These are phyloP conservation scores for Acer saccharum DNA, from an alignment of 345 rosid genomes.

Conservation along the genomic window DNA sequence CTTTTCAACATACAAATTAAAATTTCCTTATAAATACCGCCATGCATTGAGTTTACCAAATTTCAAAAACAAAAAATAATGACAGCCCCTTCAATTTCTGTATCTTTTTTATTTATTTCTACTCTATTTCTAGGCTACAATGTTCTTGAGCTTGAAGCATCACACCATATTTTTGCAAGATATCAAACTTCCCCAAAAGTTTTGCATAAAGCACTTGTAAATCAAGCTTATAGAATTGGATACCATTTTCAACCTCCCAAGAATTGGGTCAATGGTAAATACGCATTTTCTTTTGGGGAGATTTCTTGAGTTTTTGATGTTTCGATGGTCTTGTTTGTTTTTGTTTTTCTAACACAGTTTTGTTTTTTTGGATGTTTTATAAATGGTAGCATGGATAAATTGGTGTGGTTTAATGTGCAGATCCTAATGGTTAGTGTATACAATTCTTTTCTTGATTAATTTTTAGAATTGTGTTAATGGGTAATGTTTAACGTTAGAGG, in stretches of 20 bases:
- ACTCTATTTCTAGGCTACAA: slow-evolving; percentile 38
- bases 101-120: slow-evolving; percentile 29
- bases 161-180: slow-evolving; percentile 40
- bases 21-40: not conserved
- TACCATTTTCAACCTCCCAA: slow-evolving; percentile 71
- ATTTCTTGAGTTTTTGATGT: not conserved
- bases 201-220: not conserved
- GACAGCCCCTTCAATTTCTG: slow-evolving; percentile 7
- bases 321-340: not conserved
- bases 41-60: not conserved
- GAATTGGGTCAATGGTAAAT: slow-evolving; percentile 71
- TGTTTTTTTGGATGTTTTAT: slow-evolving; percentile 1
- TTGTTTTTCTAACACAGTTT: not conserved
- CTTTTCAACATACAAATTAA: too few species aligned
- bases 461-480: too few species aligned
- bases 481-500: too few species aligned
- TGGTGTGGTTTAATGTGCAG: slow-evolving; percentile 31
- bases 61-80: not conserved
- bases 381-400: slow-evolving; percentile 18
- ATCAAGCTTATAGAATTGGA: slow-evolving; percentile 65
- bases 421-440: slow-evolving; percentile 69
- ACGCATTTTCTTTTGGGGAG: not conserved
- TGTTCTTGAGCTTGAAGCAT: slow-evolving; percentile 45
- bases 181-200: slow-evolving; percentile 29
- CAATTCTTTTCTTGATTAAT: not conserved